A percentile compares a stretch with the other conserved stretches of the same genome.
These are phyloP conservation scores for Aspergillus sp. DNA, from an alignment of 2,329 filamentous ascomycete species.

Conservation along the genomic window DNA sequence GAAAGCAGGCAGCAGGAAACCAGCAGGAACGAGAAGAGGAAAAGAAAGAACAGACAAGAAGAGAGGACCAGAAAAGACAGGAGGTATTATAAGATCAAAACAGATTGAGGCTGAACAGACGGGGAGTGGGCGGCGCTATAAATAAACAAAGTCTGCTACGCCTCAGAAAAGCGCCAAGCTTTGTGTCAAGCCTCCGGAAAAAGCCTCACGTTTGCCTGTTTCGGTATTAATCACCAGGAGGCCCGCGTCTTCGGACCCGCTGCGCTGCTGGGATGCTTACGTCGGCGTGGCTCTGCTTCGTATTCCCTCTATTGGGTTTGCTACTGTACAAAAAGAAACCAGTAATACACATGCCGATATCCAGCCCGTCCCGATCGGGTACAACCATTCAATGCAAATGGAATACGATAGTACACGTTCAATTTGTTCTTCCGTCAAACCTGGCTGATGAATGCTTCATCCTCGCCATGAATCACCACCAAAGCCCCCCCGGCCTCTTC, in stretches of 20 bases:
- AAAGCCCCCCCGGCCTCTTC: slow-evolving; percentile 23
- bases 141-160: neutral
- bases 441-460: neutral
- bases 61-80: neutral
- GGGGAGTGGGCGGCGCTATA: neutral
- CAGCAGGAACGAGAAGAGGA: neutral
- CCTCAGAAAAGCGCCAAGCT: too few relatives aligned
- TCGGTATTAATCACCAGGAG: too few relatives aligned
- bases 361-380: neutral
- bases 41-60: neutral
- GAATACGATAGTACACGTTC: neutral
- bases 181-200: too few relatives aligned
- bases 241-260: too few relatives aligned
- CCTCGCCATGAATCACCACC: slow-evolving; percentile 17
- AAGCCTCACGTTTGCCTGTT: too few relatives aligned
- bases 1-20: neutral
- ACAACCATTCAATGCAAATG: neutral
- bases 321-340: neutral
- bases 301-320: neutral
- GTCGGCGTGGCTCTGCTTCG: neutral
- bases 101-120: too few relatives aligned
- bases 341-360: neutral
- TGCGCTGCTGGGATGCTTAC: too few relatives aligned
- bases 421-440: too few relatives aligned
- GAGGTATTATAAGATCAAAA: too few relatives aligned